Evolutionary conservation across 805 yeast genomes (phyloP).

Genomic region (Kluyveromyces nonfermentans): DNA sequence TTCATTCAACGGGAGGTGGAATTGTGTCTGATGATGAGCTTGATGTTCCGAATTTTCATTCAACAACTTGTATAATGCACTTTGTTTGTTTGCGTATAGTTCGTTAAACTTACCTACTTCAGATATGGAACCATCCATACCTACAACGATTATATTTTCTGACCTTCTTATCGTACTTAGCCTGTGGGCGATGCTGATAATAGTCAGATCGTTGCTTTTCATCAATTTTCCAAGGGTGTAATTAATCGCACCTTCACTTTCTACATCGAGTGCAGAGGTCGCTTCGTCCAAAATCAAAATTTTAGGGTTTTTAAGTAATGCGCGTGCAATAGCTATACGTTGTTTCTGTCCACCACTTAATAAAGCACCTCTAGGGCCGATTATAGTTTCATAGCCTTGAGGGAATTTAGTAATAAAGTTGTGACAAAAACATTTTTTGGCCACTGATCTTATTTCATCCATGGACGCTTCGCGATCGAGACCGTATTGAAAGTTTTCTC

Average conservation of each 20-base stretch:
- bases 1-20: background rate
- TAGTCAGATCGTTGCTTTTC: conserved; percentile 53
- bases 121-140: conserved; percentile 69
- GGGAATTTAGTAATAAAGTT: conserved; percentile 54
- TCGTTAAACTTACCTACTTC: conserved; percentile 61
- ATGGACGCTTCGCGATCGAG: conserved; percentile 55
- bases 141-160: conserved; percentile 75
- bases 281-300: conserved; percentile 76
- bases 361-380: conserved; percentile 57
- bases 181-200: conserved; percentile 89
- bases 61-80: conserved; percentile 32
- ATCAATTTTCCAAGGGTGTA: conserved; percentile 60
- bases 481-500: conserved; percentile 72
- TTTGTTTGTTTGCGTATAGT: conserved; percentile 39
- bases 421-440: conserved; percentile 46
- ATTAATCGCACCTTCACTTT: conserved; percentile 68
- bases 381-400: conserved; percentile 51
- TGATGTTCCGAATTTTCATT: conserved; percentile 28
- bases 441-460: conserved; percentile 36
- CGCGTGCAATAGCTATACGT: conserved; percentile 79
- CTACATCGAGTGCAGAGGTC: conserved; percentile 77
- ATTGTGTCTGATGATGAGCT: conserved; percentile 5
- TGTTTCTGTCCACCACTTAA: conserved; percentile 94
- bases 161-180: conserved; percentile 84
- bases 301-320: conserved; percentile 65